Base-by-base conservation (phyloP, 805 yeast species). In the Sugiyamaella qingdaonensis region DNA sequence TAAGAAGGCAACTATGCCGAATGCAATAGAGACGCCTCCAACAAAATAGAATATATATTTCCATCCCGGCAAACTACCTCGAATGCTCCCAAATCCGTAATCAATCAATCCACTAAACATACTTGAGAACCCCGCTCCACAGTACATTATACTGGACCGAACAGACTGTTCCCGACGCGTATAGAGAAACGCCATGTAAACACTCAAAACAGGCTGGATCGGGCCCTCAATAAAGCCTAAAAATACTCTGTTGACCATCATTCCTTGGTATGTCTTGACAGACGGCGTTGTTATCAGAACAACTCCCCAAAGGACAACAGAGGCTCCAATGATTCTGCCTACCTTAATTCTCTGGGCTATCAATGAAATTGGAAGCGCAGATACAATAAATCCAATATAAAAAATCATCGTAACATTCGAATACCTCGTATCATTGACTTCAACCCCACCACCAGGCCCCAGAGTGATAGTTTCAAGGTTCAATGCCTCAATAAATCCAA, bases 141-240 rank as follows among this genome's bases (percentile, higher is more conserved):
- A 70, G 54, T 75, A 71, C 76, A 79, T 77, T 33, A 71, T 53
- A 27, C 74, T 66, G 1, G 70, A 63, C 37, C 79, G 64, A 46
- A 49, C 36, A 18, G 84, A 84, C 47, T 81, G 80, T 55, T 69
- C 69, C 18, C 58, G 56, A 8, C 68, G 60, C 54, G 71, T 75
- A 73, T 80, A 83, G 78, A 82, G 82, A 64, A 79, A 82, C 16
- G 79, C 65, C 4, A 84, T 81, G 47, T 81, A 63, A 29, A 79
- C 70, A 31, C 79, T 76, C 65, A 78, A 78, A 2, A 82, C 76
- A 2, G 88, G 86, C 16, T 81, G 76, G 21, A 81, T 75, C 18
- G 75, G 70, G 54, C 79, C 70, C 61, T 81, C 86, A 1, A 78
- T 65, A 54, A 73, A 63, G 13, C 86, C 86, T 31, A 80, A 63